Conservation (phyloP, 2,329 filamentous ascomycete genomes). For the Lecanicillium sp. region DNA sequence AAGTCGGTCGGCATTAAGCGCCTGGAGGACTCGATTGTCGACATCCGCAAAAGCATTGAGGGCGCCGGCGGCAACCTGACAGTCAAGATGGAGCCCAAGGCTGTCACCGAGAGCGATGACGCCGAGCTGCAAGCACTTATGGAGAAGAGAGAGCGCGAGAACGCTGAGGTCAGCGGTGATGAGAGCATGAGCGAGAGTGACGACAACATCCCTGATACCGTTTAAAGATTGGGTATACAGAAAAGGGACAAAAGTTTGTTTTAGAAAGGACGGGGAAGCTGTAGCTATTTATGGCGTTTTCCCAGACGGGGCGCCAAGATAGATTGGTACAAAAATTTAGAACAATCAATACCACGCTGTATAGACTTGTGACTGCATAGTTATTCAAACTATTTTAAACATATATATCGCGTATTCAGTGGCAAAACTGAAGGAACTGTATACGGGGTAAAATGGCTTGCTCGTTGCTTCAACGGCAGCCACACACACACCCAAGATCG, state of each 20-base stretch:
- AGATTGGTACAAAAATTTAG: slow-evolving; percentile 5
- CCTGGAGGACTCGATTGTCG: slow-evolving; percentile 82
- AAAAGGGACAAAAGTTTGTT: slow-evolving; percentile 6
- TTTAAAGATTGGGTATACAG: slow-evolving; percentile 19
- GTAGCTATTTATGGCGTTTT: slow-evolving; percentile 4
- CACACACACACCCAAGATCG: no score
- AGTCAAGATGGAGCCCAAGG: slow-evolving; percentile 98
- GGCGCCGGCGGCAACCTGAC: slow-evolving; percentile 69
- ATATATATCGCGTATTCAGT: no score
- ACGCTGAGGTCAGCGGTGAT: slow-evolving; percentile 94
- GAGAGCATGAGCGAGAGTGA: slow-evolving; percentile 95
- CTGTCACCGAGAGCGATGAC: slow-evolving; percentile 96
- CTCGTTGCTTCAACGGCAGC: no score
- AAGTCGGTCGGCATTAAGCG: slow-evolving; percentile 79
- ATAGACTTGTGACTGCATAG: no score
- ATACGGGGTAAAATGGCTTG: no score
- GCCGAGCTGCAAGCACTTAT: slow-evolving; percentile 94
- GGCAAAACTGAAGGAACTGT: no score
- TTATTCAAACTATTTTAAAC: no score
- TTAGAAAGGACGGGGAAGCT: slow-evolving; percentile 1
- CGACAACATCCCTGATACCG: slow-evolving; percentile 54
- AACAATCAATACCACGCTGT: no score
- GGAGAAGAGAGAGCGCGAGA: slow-evolving; percentile 98
- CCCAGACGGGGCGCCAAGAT: slow-evolving; percentile 4
- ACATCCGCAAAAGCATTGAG: slow-evolving; percentile 76